Base-by-base conservation (phyloP, 2,329 filamentous ascomycete genomes). In the Neofusicoccum ribis region DNA sequence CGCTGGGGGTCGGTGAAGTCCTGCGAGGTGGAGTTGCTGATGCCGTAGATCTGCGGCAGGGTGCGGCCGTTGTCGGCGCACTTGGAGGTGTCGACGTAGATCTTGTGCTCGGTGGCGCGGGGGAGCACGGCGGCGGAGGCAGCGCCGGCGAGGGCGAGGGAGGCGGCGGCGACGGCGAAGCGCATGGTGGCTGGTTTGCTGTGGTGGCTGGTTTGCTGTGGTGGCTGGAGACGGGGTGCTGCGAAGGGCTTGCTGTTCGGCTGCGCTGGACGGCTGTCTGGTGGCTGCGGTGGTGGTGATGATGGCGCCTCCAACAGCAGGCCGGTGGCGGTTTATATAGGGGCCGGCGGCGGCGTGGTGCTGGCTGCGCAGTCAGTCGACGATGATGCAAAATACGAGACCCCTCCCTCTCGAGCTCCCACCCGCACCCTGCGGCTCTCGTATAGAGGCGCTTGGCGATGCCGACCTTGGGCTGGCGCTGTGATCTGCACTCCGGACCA, bases 351-450 rank as follows among this genome's bases (percentile, higher is more conserved):
- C 6, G 14, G 20, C 9, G 17, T 43, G 15, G 9, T 36, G 11
- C 41, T 15, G n/a, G 8, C 27, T 12, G 23, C 12, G 11, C n/a
- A 14, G 36, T 47, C 56, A 60, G 56, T 60, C 41, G 43, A 47
- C 43, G 43, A 60, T 47, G 56, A 47, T 36, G 56, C 43, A 36
- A 37, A 60, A 60, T 60, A 60, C 56, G 56, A 60, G 43, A 23
- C 56, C 43, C 56, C 56, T 60, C 56, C 2, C 23, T 44, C 52
- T 27, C 54, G 54, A 59, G 54, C 54, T 31, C 54, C 44, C 56
- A 3, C 43, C 41, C 43, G 56, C 56, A 37, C 56, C 56, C 56
- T 60, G 56, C 56, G 56, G 56, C 56, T 60, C 56, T 60, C 56
- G 56, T 60, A 47, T 60, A 60, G 41, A 9, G 27, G 6, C 15